Conservation (phyloP, 768 basidiomycete species). For the Lactifluus volemus region DNA sequence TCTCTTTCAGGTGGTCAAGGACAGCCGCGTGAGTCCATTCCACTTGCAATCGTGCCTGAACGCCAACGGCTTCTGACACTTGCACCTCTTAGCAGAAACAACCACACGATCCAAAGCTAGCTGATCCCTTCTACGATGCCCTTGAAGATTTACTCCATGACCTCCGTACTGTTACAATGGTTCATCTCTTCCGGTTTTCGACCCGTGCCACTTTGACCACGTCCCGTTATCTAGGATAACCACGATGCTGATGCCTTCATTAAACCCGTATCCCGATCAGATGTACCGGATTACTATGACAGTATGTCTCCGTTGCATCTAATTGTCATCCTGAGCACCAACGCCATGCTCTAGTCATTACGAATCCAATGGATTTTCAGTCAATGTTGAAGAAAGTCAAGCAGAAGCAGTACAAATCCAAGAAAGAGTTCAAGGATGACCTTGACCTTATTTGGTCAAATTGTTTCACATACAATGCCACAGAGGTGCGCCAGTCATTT, state of each 20-base stretch:
- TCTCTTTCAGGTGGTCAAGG: slow-evolving; percentile 78
- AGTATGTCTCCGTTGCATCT: slow-evolving; percentile 38
- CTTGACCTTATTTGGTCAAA: slow-evolving; percentile 96
- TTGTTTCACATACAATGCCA: slow-evolving; percentile 86
- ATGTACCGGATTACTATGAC: slow-evolving; percentile 91
- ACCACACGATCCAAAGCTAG: slow-evolving; percentile 55
- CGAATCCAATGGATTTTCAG: slow-evolving; percentile 91
- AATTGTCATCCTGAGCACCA: background rate
- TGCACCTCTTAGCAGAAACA: slow-evolving; percentile 28
- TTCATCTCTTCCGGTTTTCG: slow-evolving; percentile 32
- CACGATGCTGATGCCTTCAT: slow-evolving; percentile 91
- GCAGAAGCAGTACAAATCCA: slow-evolving; percentile 84
- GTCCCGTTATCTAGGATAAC: slow-evolving; percentile 46
- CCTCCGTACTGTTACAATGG: slow-evolving; percentile 68
- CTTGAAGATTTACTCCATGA: slow-evolving; percentile 84
- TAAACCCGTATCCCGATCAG: slow-evolving; percentile 82
- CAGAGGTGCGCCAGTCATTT: slow-evolving; percentile 53
- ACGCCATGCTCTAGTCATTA: slow-evolving; percentile 54
- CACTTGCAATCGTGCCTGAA: slow-evolving; percentile 8
- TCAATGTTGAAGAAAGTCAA: slow-evolving; percentile 94
- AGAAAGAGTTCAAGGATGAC: slow-evolving; percentile 89
- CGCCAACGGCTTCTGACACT: slow-evolving; percentile 22
- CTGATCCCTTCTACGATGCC: slow-evolving; percentile 90
- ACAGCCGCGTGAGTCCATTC: slow-evolving; percentile 62
- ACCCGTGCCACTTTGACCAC: slow-evolving; percentile 22